Percentiles rank a stretch among this genome's conserved stretches.
Evolutionary conservation across 2,329 filamentous ascomycete species (phyloP).

Genomic region (Coleophoma eucalyptorum): DNA sequence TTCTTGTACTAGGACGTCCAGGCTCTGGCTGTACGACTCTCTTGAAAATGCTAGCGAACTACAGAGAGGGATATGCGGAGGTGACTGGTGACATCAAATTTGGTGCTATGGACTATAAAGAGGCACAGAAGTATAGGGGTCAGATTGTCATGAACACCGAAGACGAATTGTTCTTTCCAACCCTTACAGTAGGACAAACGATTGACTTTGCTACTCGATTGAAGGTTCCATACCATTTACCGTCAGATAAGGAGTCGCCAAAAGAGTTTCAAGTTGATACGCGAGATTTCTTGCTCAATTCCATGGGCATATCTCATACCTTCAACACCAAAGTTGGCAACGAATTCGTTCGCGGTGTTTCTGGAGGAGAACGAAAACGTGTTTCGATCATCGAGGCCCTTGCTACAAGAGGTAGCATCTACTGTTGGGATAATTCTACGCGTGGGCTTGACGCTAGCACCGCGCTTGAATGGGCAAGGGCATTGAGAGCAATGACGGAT

Average conservation of each 20-base stretch:
- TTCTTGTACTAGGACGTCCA: constrained; percentile 65
- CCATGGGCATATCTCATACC: constrained; percentile 49
- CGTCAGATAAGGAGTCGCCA: constrained; percentile 34
- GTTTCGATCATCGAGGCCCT: constrained; percentile 52
- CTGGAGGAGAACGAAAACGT: constrained; percentile 58
- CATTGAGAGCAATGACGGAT: constrained; percentile 61
- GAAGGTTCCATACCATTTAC: constrained; percentile 48
- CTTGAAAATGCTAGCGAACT: constrained; percentile 66
- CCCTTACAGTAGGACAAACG: constrained; percentile 45
- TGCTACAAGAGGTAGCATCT: constrained; percentile 36
- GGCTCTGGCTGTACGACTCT: constrained; percentile 69
- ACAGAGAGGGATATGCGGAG: constrained; percentile 52
- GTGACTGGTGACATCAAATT: constrained; percentile 57
- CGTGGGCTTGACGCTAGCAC: constrained; percentile 63
- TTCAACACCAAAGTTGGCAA: constrained; percentile 51
- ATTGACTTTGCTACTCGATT: constrained; percentile 52
- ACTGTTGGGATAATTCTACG: constrained; percentile 66
- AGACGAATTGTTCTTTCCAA: constrained; percentile 47
- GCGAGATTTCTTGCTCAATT: constrained; percentile 22
- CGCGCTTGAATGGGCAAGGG: constrained; percentile 61
- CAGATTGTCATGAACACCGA: constrained; percentile 55
- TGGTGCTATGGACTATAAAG: constrained; percentile 38
- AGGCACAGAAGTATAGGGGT: constrained; percentile 44
- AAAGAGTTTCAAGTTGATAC: constrained; percentile 40
- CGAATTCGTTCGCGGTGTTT: constrained; percentile 59